Base-by-base conservation (phyloP, 495 filamentous ascomycete species). In the Penicillium paradoxum region DNA sequence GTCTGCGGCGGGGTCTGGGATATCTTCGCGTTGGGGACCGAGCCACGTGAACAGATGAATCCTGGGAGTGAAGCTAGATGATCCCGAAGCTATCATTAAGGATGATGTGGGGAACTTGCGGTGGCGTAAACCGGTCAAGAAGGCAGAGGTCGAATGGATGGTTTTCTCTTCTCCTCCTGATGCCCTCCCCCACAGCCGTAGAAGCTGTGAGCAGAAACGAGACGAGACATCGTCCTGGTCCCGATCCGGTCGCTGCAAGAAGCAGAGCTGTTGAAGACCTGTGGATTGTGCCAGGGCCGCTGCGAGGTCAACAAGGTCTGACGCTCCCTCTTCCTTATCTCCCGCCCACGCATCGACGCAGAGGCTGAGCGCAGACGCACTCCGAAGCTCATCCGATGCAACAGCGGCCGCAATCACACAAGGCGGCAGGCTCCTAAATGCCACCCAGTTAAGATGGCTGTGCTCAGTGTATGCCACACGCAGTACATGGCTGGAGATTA, bases 301-400 rank as follows among this genome's bases (percentile, higher is more conserved):
- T 36, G 32, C 39, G 14, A 58, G 50, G 39, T 54, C 40, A 42
- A 15, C 15, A 15, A 58, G 46, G 19, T 36, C 24, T 38, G 36
- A 38, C 7, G 4, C 36, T 38, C 39, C 39, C 0, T 42, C 49
- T 40, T 25, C 50, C 32, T 51, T 45, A 15, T 36, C 45, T 47
- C 45, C 45, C 45, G 0, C 45, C 45, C 22, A 51, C 37, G 1
- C 1, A 54, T 58, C 15, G 39, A 58, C 5, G 50, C 55, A 53
- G 50, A 58, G 50, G 37, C 55, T 58, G 50, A 58, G 55, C 45
- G 55, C 55, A 50, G 51, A 54, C 39, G 55, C 55, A 32, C 39
- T 29, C 21, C 6, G 40, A 53, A 58, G 50, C 14, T 58, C 51
- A 32, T 48, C 36, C 8, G 55, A 58, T 50, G 38, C 27, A 53